Evolutionary conservation across 1,284 basidiomycete species (phyloP).

Genomic region (Papiliotrema fonsecae): DNA sequence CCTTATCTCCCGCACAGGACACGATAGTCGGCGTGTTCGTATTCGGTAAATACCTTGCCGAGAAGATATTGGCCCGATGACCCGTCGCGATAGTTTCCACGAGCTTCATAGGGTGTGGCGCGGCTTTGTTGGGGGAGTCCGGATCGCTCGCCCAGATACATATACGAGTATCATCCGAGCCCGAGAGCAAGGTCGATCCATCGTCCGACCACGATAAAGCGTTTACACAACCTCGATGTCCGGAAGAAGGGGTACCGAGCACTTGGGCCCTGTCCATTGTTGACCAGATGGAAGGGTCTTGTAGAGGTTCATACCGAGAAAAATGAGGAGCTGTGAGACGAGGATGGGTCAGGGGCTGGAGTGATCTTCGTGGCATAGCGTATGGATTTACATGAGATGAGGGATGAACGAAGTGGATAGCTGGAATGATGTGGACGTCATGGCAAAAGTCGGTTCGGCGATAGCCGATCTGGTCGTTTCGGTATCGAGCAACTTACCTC

Average conservation of each 20-base stretch:
- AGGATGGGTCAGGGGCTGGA: no score
- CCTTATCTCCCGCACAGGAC: conserved; percentile 70
- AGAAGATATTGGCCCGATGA: conserved; percentile 84
- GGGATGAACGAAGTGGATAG: no score
- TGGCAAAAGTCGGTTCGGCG: no score
- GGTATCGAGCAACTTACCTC: no score
- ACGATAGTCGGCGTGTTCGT: conserved; percentile 45
- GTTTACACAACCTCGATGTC: conserved; percentile 61
- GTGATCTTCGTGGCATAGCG: no score
- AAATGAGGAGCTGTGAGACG: no score
- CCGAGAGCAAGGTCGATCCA: conserved; percentile 68
- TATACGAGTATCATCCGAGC: conserved; percentile 74
- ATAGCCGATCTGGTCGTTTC: no score
- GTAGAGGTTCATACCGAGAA: neutral
- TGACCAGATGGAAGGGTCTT: neutral
- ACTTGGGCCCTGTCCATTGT: conserved; percentile 1
- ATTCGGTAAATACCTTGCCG: conserved; percentile 72
- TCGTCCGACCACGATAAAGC: conserved; percentile 76
- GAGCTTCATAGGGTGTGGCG: conserved; percentile 62
- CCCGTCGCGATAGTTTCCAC: conserved; percentile 64
- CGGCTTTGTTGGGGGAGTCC: conserved; percentile 13
- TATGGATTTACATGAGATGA: no score
- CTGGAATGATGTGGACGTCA: no score
- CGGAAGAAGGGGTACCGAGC: neutral
- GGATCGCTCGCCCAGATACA: conserved; percentile 57